Evolutionary conservation across 2,329 filamentous ascomycete genomes (phyloP), one percentile per base, ranked within the genome.

Genomic region (Cordyceps cicadae): DNA sequence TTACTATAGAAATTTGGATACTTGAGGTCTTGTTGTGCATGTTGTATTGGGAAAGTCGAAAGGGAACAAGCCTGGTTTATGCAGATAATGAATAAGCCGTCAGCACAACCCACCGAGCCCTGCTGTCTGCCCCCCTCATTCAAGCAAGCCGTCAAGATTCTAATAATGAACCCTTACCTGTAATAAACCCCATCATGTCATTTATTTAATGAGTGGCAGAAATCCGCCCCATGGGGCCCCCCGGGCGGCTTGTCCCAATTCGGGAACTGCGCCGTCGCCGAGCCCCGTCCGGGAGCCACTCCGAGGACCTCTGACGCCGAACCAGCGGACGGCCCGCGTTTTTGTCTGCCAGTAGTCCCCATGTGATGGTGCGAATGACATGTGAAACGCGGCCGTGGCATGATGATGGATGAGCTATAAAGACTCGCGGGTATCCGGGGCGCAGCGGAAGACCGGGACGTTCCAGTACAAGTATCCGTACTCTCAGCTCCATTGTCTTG

Each of bases 221-320:
- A n/a, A 7, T 11, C 32, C 43, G 32, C 54, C 54, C 54, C 54
- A 50, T 50, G 32, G 54, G 54, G 54, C 32, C 21, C 54, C 54
- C 32, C 49, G 54, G 54, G n/a, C 19, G 21, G 15, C 48, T 34
- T 49, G 50, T 48, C 55, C 55, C 46, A 51, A 59, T 59, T 45
- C 57, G 39, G 57, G 57, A 57, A 52, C 48, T 39, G 46, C 48
- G 57, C 57, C 57, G 57, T 52, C 32, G 21, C 15, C 17, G 9
- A 17, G 37, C 55, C 55, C 55, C 55, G 48, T 59, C 37, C 46
- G 37, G 37, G 34, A 34, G 55, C 55, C 55, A 59, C 55, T 24
- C 55, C 34, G 46, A 51, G 37, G 14, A 26, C 11, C 11, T 26
- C 49, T 34, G 34, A 59, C 46, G 55, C 55, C 48, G 55, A 51